phyloP scores from a whole-genome alignment of 2,329 filamentous ascomycete genomes.

The Penicillium sp. region DNA sequence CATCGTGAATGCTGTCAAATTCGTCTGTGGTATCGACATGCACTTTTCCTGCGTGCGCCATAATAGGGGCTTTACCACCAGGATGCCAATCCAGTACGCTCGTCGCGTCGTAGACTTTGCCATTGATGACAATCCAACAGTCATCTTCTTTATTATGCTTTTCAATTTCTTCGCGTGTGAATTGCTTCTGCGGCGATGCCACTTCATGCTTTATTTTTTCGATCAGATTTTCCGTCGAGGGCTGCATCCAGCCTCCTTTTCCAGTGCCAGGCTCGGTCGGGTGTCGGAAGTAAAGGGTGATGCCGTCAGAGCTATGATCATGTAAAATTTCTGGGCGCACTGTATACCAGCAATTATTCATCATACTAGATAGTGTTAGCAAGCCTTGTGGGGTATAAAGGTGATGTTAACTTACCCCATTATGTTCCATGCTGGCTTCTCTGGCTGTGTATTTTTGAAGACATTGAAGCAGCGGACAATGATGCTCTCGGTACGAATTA shows the following conservation, averaged over 20 bases:
- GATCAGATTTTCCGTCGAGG: conserved; percentile 53
- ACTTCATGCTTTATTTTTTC: conserved; percentile 53
- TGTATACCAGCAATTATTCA: conserved; percentile 10
- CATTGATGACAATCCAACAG: conserved; percentile 61
- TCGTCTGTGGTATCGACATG: conserved; percentile 58
- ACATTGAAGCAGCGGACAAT: conserved; percentile 57
- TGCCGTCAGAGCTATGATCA: neutral
- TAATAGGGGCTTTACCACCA: conserved; percentile 56
- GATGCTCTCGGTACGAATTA: conserved; percentile 53
- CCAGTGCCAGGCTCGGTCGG: conserved; percentile 53
- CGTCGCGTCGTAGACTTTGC: conserved; percentile 59
- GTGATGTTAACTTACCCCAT: conserved; percentile 44
- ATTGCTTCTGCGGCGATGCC: conserved; percentile 56
- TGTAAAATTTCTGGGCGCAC: neutral
- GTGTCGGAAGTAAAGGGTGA: conserved; percentile 53
- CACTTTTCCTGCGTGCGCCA: conserved; percentile 58
- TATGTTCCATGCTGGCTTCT: conserved; percentile 55
- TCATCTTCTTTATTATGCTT: conserved; percentile 57
- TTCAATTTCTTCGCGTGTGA: conserved; percentile 61
- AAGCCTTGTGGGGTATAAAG: neutral
- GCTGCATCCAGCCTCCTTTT: conserved; percentile 60
- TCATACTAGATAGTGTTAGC: neutral
- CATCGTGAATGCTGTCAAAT: conserved; percentile 59
- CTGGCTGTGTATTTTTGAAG: conserved; percentile 59
- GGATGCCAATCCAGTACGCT: conserved; percentile 58